Evolutionary conservation across 805 yeast genomes (phyloP).

Genomic region (Lipomyces lipofer): DNA sequence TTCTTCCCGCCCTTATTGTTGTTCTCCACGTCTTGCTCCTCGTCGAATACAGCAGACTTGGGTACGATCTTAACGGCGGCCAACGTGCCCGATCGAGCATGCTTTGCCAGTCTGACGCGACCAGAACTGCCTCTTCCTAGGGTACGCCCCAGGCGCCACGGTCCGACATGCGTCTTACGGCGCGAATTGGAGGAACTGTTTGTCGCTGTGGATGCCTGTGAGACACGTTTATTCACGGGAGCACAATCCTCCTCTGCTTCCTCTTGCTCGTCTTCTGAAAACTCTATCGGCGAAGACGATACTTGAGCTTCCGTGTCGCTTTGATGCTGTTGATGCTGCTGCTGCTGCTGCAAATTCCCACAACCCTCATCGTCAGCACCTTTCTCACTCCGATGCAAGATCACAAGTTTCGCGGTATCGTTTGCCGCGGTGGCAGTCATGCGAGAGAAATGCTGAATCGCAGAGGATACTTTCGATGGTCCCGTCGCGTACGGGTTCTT

Average conservation of each 20-base stretch:
- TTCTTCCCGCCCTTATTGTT: slow-evolving; percentile 37
- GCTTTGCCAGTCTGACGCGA: slow-evolving; percentile 87
- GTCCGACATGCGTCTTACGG: slow-evolving; percentile 72
- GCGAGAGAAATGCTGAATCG: slow-evolving; percentile 24
- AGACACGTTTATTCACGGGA: slow-evolving; percentile 52
- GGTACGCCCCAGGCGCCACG: slow-evolving; percentile 95
- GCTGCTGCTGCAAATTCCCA: neutral
- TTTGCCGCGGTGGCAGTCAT: slow-evolving; percentile 4
- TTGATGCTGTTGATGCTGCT: neutral
- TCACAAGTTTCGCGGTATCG: neutral
- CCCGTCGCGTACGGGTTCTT: too few species aligned
- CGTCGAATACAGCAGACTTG: slow-evolving; percentile 61
- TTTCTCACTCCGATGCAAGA: slow-evolving; percentile 11
- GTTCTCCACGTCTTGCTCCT: slow-evolving; percentile 25
- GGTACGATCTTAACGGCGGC: slow-evolving; percentile 98
- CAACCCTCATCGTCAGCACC: slow-evolving; percentile 3
- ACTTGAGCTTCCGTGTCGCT: neutral
- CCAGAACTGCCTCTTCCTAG: slow-evolving; percentile 97
- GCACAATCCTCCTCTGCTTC: slow-evolving; percentile 27
- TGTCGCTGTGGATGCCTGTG: slow-evolving; percentile 46
- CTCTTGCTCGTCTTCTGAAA: slow-evolving; percentile 38
- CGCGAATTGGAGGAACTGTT: slow-evolving; percentile 47
- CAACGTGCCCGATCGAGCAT: slow-evolving; percentile 75
- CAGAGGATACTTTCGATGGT: slow-evolving; percentile 23
- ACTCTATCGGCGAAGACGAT: slow-evolving; percentile 1